Evolutionary conservation across 2,329 filamentous ascomycete genomes (phyloP).

Genomic region (Pseudogymnoascus sp.): DNA sequence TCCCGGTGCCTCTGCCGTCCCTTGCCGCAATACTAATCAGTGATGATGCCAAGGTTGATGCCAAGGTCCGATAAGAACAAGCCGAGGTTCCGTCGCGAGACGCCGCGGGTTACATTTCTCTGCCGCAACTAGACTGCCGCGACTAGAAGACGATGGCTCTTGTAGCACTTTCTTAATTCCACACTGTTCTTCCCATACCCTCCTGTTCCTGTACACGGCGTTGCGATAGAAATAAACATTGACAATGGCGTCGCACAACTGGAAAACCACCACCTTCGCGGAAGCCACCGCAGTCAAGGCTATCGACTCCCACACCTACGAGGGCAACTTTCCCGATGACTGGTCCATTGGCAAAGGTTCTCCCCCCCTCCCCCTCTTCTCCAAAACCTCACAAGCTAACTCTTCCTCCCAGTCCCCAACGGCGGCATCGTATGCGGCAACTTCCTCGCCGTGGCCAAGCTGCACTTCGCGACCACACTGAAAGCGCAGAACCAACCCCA

Average conservation of each 20-base stretch:
- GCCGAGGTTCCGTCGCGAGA: neutral
- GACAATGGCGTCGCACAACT: neutral
- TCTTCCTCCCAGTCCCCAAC: conserved; percentile 52
- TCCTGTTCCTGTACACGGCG: neutral
- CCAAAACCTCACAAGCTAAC: neutral
- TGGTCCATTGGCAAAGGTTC: conserved; percentile 62
- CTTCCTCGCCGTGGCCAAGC: conserved; percentile 51
- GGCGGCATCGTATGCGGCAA: conserved; percentile 62
- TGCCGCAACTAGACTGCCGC: neutral
- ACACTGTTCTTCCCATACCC: neutral
- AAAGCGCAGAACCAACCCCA: conserved; percentile 52
- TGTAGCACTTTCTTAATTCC: neutral
- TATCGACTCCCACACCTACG: conserved; percentile 50
- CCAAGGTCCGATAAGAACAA: conserved; percentile 6
- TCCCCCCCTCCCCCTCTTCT: neutral
- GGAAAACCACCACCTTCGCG: conserved; percentile 29
- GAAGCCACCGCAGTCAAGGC: conserved; percentile 43
- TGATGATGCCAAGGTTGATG: neutral
- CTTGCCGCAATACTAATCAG: neutral
- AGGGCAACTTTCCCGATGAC: conserved; percentile 45
- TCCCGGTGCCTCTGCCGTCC: neutral
- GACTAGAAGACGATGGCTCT: neutral
- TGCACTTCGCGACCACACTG: conserved; percentile 53
- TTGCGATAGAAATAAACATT: neutral
- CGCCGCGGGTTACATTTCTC: neutral